Conservation (phyloP, 164 flowering plant genomes). For the Magnolia sinica region DNA sequence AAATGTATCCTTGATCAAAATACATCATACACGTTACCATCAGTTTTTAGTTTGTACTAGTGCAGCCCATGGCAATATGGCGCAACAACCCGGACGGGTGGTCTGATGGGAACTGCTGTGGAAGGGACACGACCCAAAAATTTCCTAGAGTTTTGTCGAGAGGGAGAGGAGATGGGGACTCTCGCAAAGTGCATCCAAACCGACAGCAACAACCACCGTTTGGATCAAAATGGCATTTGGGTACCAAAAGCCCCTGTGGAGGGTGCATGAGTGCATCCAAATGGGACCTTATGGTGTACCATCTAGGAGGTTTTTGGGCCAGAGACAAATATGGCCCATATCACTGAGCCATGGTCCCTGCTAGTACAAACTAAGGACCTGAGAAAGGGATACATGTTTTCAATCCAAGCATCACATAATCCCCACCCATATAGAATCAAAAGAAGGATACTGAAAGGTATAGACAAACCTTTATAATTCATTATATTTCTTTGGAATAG, state of each 20-base stretch:
- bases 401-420: no score
- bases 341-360: not conserved
- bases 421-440: not conserved
- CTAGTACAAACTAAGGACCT: not conserved
- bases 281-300: not conserved
- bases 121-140: no score
- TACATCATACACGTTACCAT: not conserved
- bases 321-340: not conserved
- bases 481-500: conserved; percentile 60
- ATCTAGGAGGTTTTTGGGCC: not conserved
- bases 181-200: no score
- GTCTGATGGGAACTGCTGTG: no score
- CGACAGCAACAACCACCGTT: no score
- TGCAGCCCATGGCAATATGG: not conserved
- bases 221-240: no score
- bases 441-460: not conserved
- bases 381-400: no score
- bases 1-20: not conserved
- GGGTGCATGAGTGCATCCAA: no score
- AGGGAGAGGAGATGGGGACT: no score
- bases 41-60: not conserved
- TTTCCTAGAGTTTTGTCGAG: no score
- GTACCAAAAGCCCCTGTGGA: no score
- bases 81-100: not conserved
- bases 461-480: conserved; percentile 55